Conservation (phyloP, 78 protist species). For the Parvularia atlantis region DNA sequence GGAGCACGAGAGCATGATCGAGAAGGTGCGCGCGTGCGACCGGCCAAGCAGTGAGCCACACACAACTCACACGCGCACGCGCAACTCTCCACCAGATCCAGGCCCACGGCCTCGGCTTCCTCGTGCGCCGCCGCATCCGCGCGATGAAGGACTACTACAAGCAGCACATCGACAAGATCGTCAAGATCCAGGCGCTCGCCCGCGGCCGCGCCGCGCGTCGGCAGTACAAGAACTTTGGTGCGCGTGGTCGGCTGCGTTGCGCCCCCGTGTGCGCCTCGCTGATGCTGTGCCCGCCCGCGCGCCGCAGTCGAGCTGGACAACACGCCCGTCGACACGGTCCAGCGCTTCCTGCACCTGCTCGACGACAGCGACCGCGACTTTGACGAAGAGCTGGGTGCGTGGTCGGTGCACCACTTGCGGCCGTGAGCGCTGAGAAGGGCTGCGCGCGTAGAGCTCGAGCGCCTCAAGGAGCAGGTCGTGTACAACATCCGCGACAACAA, state of each 20-base stretch:
- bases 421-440: not conserved
- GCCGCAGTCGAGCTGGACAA: not conserved
- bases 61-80: too few relatives aligned
- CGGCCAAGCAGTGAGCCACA: too few relatives aligned
- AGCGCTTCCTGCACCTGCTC: conserved; percentile 2
- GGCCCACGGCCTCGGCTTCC: not conserved
- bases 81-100: too few relatives aligned
- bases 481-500: conserved; percentile 1
- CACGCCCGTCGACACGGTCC: not conserved
- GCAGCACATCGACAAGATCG: not conserved
- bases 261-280: not conserved
- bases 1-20: too few relatives aligned
- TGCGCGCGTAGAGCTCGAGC: conserved; percentile 1
- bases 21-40: too few relatives aligned
- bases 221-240: not conserved
- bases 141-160: not conserved
- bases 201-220: not conserved
- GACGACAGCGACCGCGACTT: conserved; percentile 3
- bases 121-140: not conserved
- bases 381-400: not conserved
- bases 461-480: conserved; percentile 7
- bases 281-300: not conserved
- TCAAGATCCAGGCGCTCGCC: not conserved
- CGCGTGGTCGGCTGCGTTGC: not conserved
- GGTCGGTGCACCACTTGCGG: not conserved